phyloP scores from a whole-genome alignment of 176 grass and related monocot genomes.

The Aegilops speltoides region DNA sequence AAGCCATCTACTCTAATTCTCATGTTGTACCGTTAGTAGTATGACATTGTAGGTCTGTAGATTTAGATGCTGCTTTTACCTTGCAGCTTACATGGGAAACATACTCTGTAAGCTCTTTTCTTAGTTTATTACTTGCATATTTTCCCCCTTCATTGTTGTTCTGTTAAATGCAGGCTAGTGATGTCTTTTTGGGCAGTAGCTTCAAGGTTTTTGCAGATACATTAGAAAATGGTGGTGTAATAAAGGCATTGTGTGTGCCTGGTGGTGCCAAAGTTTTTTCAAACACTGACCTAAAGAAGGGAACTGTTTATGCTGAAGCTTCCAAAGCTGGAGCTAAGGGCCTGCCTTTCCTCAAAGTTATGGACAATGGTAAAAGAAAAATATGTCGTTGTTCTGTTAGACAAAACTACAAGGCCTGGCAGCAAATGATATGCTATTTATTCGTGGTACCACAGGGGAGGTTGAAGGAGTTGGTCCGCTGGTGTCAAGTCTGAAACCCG shows the following conservation, averaged over 20 bases:
- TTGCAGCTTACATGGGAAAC: background rate
- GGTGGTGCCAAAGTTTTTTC: slow-evolving; percentile 77
- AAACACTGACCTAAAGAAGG: slow-evolving; percentile 96
- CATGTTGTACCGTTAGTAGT: background rate
- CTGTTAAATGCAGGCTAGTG: slow-evolving; percentile 69
- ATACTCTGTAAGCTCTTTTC: background rate
- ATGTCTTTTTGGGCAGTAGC: slow-evolving; percentile 56
- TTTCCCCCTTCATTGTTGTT: slow-evolving; percentile 15
- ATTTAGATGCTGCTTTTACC: background rate
- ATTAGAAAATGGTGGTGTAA: slow-evolving; percentile 67
- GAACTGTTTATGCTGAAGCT: slow-evolving; percentile 77
- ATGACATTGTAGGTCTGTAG: background rate
- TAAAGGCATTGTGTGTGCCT: slow-evolving; percentile 80
- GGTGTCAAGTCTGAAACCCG: slow-evolving; percentile 64
- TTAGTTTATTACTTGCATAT: background rate
- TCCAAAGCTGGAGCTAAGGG: slow-evolving; percentile 96
- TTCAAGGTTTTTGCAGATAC: slow-evolving; percentile 96
- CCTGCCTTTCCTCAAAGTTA: slow-evolving; percentile 91
- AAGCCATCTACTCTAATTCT: background rate
- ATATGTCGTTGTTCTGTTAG: background rate
- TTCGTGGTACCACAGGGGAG: slow-evolving; percentile 49
- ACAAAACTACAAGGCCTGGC: background rate
- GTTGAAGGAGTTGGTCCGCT: slow-evolving; percentile 83
- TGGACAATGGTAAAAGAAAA: slow-evolving; percentile 69
- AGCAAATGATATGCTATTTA: background rate